Evolutionary conservation across 2,329 filamentous ascomycete genomes (phyloP), one percentile per base, ranked within the genome.

Genomic region (Botryosphaeria dothidea): DNA sequence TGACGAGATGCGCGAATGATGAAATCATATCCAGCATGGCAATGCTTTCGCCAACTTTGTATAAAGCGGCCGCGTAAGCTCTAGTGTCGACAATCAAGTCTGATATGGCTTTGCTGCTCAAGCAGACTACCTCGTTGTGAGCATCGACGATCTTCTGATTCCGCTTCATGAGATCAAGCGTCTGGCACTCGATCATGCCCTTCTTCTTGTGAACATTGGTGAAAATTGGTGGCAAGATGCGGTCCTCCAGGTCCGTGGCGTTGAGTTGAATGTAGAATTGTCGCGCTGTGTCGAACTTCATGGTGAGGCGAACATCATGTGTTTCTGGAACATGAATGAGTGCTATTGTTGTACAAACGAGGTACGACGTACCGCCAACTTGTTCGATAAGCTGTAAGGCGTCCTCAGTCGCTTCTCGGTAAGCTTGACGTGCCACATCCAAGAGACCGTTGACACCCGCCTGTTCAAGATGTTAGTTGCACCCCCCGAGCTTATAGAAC

Each of bases 371-470:
- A 90, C 92, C 82, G 67, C 86, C 86, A 11, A 97, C 77, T 17
- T 87, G 84, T 23, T 86, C 83, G 2, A 94, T 83, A 73, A 94
- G 86, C 60, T 90, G 83, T 69, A 90, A 85, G 3, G 92, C 86
- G 75, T 97, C 92, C 56, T 90, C 86, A 4, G 89, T 95, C 1
- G 90, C 88, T 74, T 98, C 94, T 71, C 95, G 96, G 78, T 95
- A 97, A 0, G 92, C 92, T 71, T 93, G 90, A 4, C 93, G 86
- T 36, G 92, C 92, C 41, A 97, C 91, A 77, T 97, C 94, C 3
- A 98, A 85, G 65, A 97, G 85, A 2, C 92, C 92, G 70, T 92
- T 93, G 46, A 95, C 88, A 0, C 92, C 92, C 51, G 92, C 88
- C 85, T 92, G 15, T 4, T 29, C 13, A 31, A 3, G 4, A 29